These are phyloP conservation scores for Cordyceps militaris DNA, from an alignment of 2,329 filamentous ascomycete species.

Conservation along the genomic window DNA sequence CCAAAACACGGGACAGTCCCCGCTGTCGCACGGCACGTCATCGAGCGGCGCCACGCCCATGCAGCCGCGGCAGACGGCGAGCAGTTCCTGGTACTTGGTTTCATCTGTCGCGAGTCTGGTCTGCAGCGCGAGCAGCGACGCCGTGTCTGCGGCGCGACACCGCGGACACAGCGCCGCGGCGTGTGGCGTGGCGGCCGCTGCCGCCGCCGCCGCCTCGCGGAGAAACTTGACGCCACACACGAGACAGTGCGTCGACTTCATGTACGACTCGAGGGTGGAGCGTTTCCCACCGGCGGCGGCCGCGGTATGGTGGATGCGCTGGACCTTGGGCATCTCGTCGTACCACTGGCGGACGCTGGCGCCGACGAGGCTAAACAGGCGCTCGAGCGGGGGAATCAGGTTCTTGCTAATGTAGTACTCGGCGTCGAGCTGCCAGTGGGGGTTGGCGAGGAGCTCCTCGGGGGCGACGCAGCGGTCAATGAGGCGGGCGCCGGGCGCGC, in stretches of 20 bases:
- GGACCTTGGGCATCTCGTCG: constrained; percentile 91
- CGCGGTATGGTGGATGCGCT: constrained; percentile 50
- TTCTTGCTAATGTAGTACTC: constrained; percentile 98
- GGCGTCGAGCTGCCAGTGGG: constrained; percentile 75
- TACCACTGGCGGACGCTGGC: constrained; percentile 90
- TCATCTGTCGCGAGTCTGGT: constrained; percentile 57
- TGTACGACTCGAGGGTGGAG: constrained; percentile 88
- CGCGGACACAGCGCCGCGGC: constrained; percentile 44
- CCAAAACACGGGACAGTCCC: constrained; percentile 92
- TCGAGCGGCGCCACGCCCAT: constrained; percentile 66
- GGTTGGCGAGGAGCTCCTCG: constrained; percentile 69
- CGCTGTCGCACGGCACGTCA: constrained; percentile 77
- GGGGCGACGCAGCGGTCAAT: constrained; percentile 87
- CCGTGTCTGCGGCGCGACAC: constrained; percentile 49
- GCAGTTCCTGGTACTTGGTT: constrained; percentile 54
- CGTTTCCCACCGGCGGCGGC: constrained; percentile 34
- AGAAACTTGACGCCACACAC: constrained; percentile 59
- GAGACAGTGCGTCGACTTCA: constrained; percentile 72
- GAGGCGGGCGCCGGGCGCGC: constrained; percentile 76
- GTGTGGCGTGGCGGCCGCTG: constrained; percentile 13
- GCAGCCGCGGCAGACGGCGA: constrained; percentile 72
- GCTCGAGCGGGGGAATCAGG: constrained; percentile 85
- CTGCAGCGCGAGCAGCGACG: constrained; percentile 58
- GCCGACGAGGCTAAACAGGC: constrained; percentile 93
- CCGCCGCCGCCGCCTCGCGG: constrained; percentile 15